Evolutionary conservation across 768 basidiomycete genomes (phyloP).

Genomic region (Boletus huronensis): DNA sequence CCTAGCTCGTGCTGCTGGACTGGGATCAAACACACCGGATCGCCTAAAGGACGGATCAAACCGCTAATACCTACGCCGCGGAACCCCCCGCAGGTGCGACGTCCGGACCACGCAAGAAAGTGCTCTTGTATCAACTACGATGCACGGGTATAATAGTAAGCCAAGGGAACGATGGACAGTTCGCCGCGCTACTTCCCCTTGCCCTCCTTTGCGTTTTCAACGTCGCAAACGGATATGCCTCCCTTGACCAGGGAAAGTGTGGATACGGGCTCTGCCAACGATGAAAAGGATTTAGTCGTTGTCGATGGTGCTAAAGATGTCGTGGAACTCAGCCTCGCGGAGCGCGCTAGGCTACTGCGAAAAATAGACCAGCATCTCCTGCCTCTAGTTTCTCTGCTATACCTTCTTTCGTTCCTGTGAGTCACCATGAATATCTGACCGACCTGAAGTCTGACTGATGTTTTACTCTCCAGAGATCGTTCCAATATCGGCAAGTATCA

Average conservation of each 20-base stretch:
- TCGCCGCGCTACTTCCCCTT: neutral
- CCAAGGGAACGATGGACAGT: neutral
- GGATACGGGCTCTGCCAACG: neutral
- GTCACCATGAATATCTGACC: neutral
- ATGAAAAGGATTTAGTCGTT: neutral
- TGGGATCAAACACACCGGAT: constrained; percentile 48
- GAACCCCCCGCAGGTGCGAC: constrained; percentile 35
- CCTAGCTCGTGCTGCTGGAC: constrained; percentile 46
- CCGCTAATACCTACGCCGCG: constrained; percentile 52
- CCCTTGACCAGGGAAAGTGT: constrained; percentile 10
- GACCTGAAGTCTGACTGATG: neutral
- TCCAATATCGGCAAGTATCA: neutral
- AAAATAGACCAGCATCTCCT: neutral
- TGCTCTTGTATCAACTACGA: too few species aligned
- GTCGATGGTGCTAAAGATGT: neutral
- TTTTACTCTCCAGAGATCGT: neutral
- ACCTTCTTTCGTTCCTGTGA: constrained; percentile 1
- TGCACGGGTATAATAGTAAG: neutral
- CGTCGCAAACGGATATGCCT: constrained; percentile 11
- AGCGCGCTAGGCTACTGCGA: neutral
- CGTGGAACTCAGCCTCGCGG: neutral
- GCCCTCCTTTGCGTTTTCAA: neutral
- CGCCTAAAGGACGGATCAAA: constrained; percentile 41
- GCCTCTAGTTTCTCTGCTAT: neutral
- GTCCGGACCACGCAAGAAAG: constrained; percentile 33